Evolutionary conservation across 306 rosid species (phyloP), one percentile per base, ranked within the genome.

Genomic region (Coriaria nepalensis): DNA sequence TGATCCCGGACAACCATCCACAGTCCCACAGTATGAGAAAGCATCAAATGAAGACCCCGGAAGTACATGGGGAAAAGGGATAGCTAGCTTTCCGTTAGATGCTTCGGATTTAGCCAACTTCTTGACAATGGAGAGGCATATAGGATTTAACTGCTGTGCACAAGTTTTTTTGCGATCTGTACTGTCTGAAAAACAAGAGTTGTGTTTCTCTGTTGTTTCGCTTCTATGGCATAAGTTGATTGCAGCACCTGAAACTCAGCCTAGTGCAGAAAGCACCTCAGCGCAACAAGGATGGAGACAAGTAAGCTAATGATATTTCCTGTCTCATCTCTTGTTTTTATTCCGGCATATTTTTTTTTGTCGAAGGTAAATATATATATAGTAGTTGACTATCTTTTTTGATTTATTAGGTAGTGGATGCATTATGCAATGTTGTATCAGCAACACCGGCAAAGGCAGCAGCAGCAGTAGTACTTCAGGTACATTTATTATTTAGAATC

Each of bases 241-340:
- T 70, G 75, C 93, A 13, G 77, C 93, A 60, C 97, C 97, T 38
- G 97, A 88, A 68, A 88, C 84, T 47, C 93, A 84, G 61, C 97
- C 84, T 43, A 68, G 73, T 53, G 83, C 83, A 36, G 97, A 88
- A 66, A 81, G 97, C 76, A 88, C 97, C 62, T 88, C 97, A 50
- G 97, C 95, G 35, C 97, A 88, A 54, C 97, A 88, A 75, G 97
- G 97, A 36, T 88, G 97, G 95, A 73, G 93, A 60, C 97, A 88
- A 93, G 97, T 88, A 78, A 37, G 55, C 37, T 47, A 42, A 33
- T 60, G 9, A 5, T 59, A 41, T 50, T 12, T 64, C 33, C 49
- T 10, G 34, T 42, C 20, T 64, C 59, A 14, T 51, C 47, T 64
- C 55, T 13, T 10, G 41, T 11, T 11, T 43, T n/a, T 41, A 15